phyloP scores from a whole-genome alignment of 2,329 filamentous ascomycete genomes.

The Verticillium longisporum region DNA sequence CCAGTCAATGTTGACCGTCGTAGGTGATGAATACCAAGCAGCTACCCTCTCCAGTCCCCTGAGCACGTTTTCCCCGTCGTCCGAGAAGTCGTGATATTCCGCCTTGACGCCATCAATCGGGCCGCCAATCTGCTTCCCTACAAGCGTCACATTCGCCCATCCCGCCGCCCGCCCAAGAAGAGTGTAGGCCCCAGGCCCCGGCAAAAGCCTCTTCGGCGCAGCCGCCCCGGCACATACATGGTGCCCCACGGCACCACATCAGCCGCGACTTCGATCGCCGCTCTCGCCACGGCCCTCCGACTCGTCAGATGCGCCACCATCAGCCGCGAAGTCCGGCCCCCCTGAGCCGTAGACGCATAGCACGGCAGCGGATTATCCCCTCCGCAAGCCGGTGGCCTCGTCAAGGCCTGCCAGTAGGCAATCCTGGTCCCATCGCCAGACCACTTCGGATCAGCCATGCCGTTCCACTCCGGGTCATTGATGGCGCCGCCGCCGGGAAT shows the following conservation, averaged over 20 bases:
- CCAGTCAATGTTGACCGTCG: neutral
- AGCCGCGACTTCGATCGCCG: constrained; percentile 5
- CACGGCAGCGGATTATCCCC: constrained; percentile 31
- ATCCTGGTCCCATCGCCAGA: constrained; percentile 30
- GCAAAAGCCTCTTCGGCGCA: neutral
- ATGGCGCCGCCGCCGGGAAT: constrained; percentile 16
- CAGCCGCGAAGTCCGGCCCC: constrained; percentile 25
- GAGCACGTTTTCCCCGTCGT: constrained; percentile 23
- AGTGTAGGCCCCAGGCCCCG: constrained; percentile 10
- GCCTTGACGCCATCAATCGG: constrained; percentile 18
- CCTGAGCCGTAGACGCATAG: constrained; percentile 25
- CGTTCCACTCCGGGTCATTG: constrained; percentile 37
- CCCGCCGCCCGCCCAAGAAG: constrained; percentile 12
- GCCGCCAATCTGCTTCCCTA: constrained; percentile 6
- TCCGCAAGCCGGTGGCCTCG: constrained; percentile 28
- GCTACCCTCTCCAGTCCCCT: constrained; percentile 27
- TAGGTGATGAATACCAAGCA: neutral
- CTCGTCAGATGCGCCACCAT: constrained; percentile 30
- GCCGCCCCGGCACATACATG: neutral
- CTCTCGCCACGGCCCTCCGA: constrained; percentile 18
- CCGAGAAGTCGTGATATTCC: constrained; percentile 27
- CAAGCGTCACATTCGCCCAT: constrained; percentile 12
- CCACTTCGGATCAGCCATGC: constrained; percentile 30
- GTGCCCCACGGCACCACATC: constrained; percentile 5
- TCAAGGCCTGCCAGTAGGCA: constrained; percentile 30